Base-by-base conservation (phyloP, 2,329 filamentous ascomycete genomes). In the Fusarium multiceps region DNA sequence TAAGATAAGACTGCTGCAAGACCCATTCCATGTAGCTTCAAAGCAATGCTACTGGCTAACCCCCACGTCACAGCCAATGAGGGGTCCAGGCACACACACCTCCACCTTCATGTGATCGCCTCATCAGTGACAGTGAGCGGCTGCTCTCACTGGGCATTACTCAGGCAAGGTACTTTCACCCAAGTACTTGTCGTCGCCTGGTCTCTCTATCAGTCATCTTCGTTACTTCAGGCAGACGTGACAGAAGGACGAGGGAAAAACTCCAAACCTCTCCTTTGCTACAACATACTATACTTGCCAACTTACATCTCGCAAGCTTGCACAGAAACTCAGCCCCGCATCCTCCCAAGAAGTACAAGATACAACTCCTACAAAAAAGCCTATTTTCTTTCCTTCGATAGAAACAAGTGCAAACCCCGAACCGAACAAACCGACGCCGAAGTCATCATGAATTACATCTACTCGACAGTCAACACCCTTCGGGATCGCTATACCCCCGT, bases 401-500 rank as follows among this genome's bases (percentile, higher is more conserved):
- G 34, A 42, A 30, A 20, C 23, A 32, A 48, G 23, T 32, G 25
- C 25, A 30, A 27, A 20, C 47, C 12, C 2, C 25, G 6, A 54
- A 14, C 49, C 16, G 48, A 40, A 28, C 18, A 18, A 43, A 14
- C 25, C 20, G 7, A 47, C 21, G 18, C 25, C 32, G 53, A 45
- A 34, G n/a, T 20, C 76, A 82, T 72, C 64, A 97, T 97, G 93
- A 96, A 97, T 80, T 91, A 94, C 83, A 88, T 98, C 77, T 93
- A 97, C 82, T 97, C 94, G 59, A 95, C 93, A 54, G 90, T 98
- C 80, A 96, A 97, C 81, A 93, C 91, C 74, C 90, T 97, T 78
- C 92, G 95, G 75, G 96, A 98, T 82, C 91, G 91, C 75, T 95
- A 97, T 81, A 93, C 95, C 14, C 94, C 94, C 42, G 91, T 97